A percentile compares a stretch with the other conserved stretches of the same genome.
Evolutionary conservation across 805 yeast genomes (phyloP).

Genomic region (Lipomyces spencermartinsiae): DNA sequence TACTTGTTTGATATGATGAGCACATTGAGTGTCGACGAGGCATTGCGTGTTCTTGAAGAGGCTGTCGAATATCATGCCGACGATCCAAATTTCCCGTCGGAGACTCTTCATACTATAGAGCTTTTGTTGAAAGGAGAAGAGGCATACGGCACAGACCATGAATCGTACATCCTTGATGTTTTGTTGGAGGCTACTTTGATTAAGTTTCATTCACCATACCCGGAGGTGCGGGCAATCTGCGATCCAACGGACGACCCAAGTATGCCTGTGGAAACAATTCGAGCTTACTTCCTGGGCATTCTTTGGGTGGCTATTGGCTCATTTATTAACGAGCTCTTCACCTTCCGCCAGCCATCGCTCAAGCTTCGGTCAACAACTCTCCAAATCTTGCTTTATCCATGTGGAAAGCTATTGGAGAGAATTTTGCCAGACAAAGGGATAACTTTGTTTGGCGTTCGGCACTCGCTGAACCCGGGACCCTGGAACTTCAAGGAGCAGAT

Average conservation of each 20-base stretch:
- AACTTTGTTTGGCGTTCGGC: slow-evolving; percentile 45
- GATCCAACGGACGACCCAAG: slow-evolving; percentile 59
- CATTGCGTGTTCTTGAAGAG: slow-evolving; percentile 47
- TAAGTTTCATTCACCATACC: slow-evolving; percentile 55
- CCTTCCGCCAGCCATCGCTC: slow-evolving; percentile 63
- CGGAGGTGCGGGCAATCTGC: slow-evolving; percentile 70
- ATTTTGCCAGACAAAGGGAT: slow-evolving; percentile 26
- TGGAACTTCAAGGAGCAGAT: slow-evolving; percentile 67
- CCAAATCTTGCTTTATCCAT: slow-evolving; percentile 68
- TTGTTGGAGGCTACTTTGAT: slow-evolving; percentile 45
- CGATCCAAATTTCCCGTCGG: slow-evolving; percentile 54
- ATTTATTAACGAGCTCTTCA: slow-evolving; percentile 63
- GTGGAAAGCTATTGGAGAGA: slow-evolving; percentile 51
- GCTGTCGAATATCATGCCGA: slow-evolving; percentile 49
- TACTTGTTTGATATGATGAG: slow-evolving; percentile 54
- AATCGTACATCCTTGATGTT: slow-evolving; percentile 24
- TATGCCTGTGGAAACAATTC: slow-evolving; percentile 55
- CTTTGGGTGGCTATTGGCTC: slow-evolving; percentile 63
- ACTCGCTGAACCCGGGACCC: slow-evolving; percentile 62
- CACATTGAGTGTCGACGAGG: slow-evolving; percentile 47
- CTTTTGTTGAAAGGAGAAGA: slow-evolving; percentile 21
- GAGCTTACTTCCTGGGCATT: slow-evolving; percentile 59
- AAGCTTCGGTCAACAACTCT: slow-evolving; percentile 65
- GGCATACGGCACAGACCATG: slow-evolving; percentile 24
- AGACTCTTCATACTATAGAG: slow-evolving; percentile 46